A percentile compares a stretch with the other conserved stretches of the same genome.
Evolutionary conservation across 305 asterid species (phyloP).

Genomic region (Solanum chacoense): DNA sequence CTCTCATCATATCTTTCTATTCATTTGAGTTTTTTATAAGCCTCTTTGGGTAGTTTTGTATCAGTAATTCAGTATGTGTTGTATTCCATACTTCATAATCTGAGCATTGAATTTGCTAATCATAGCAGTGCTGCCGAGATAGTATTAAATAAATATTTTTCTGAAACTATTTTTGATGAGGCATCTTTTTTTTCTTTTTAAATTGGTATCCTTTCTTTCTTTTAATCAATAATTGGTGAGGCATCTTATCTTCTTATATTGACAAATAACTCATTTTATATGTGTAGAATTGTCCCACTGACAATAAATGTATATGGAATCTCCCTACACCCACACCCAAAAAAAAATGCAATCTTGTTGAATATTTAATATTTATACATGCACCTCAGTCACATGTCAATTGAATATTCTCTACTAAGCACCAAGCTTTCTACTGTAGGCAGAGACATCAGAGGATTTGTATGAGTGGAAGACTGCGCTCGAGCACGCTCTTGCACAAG

Average conservation of each 20-base stretch:
- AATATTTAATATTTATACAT: neutral
- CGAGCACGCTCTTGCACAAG: slow-evolving; percentile 93
- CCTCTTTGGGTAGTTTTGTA: neutral
- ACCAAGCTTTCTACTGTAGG: slow-evolving; percentile 25
- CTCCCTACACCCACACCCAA: neutral
- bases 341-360: neutral
- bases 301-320: neutral
- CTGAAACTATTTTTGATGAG: neutral
- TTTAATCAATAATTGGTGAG: neutral
- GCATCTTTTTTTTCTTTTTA: neutral
- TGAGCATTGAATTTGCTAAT: neutral
- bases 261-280: neutral
- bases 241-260: neutral
- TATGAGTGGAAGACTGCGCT: slow-evolving; percentile 97
- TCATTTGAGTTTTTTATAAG: neutral
- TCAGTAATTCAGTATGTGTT: neutral
- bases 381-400: neutral
- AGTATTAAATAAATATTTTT: neutral
- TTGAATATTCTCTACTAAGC: neutral
- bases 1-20: neutral
- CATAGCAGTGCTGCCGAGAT: neutral
- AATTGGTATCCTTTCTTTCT: neutral
- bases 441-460: slow-evolving; percentile 92
- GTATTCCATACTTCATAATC: neutral
- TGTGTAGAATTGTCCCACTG: neutral